Conservation (phyloP, 257 asterid species). For the Nicotiana undulata region DNA sequence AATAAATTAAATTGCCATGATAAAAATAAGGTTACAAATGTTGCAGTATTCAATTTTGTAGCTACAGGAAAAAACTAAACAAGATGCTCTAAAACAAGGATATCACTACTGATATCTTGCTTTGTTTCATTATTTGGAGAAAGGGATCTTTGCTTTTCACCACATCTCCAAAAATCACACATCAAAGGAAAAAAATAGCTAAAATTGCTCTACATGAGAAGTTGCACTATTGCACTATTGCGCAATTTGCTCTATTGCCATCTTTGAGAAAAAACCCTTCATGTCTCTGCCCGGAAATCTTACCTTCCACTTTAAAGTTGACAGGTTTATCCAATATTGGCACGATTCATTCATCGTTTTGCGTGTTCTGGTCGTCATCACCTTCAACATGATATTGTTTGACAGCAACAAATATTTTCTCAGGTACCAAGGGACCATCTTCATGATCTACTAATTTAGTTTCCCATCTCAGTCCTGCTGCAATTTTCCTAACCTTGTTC, state of each 20-base stretch:
- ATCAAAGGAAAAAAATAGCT: background rate
- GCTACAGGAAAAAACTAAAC: background rate
- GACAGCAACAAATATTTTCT: conserved; percentile 64
- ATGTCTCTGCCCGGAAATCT: background rate
- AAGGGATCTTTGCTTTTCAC: background rate
- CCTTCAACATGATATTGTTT: conserved; percentile 65
- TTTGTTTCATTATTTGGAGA: conserved; percentile 7
- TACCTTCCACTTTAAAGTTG: background rate
- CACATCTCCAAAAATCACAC: background rate
- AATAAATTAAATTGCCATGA: background rate
- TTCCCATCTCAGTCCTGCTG: conserved; percentile 80
- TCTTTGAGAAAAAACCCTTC: background rate
- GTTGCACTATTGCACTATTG: background rate
- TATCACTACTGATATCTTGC: background rate
- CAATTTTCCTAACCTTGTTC: conserved; percentile 66
- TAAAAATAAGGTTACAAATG: background rate
- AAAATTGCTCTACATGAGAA: conserved; percentile 10
- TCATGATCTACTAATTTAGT: conserved; percentile 71
- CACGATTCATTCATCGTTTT: conserved; percentile 29
- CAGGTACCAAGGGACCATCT: conserved; percentile 87
- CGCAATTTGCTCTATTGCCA: background rate
- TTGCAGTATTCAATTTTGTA: background rate
- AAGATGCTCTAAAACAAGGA: background rate
- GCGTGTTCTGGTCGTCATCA: conserved; percentile 21
- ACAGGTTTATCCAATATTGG: background rate